Evolutionary conservation across 2,329 filamentous ascomycete genomes (phyloP).

Genomic region (Orbilia javanica): DNA sequence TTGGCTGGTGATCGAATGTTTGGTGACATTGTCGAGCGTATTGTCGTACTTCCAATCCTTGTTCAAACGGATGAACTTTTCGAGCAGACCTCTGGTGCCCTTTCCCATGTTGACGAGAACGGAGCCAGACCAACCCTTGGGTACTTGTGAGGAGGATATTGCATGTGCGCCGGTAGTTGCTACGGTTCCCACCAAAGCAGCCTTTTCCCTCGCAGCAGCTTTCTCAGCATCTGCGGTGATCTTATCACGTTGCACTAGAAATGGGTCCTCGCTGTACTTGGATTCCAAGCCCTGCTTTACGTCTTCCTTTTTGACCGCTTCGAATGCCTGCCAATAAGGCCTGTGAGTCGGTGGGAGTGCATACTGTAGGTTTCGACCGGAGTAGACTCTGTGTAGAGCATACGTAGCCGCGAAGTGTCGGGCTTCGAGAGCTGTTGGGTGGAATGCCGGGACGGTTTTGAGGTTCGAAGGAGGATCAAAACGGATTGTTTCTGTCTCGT

Average conservation of each 20-base stretch:
- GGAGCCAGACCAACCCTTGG: constrained; percentile 83
- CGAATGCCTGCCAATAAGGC: constrained; percentile 91
- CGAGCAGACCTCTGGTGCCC: constrained; percentile 81
- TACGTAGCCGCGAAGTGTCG: constrained; percentile 94
- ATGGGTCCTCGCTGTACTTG: constrained; percentile 97
- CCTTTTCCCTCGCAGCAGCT: constrained; percentile 77
- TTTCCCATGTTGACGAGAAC: constrained; percentile 94
- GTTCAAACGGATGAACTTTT: constrained; percentile 80
- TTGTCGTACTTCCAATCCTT: constrained; percentile 89
- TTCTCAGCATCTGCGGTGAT: constrained; percentile 80
- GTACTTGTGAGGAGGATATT: constrained; percentile 65
- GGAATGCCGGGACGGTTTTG: constrained; percentile 71
- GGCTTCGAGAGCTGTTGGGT: constrained; percentile 87
- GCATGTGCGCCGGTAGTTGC: constrained; percentile 31
- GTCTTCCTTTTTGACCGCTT: constrained; percentile 83
- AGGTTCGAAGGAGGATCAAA: constrained; percentile 79
- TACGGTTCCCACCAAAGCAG: constrained; percentile 65
- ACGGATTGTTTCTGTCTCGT: constrained; percentile 76
- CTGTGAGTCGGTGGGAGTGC: constrained; percentile 92
- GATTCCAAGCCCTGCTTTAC: constrained; percentile 82
- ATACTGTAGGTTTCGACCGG: constrained; percentile 95
- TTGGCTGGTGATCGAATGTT: constrained; percentile 76
- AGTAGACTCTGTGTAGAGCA: constrained; percentile 89
- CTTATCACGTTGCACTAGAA: constrained; percentile 81
- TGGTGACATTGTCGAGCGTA: constrained; percentile 73